These are phyloP conservation scores for Colletotrichum magnum DNA, from an alignment of 2,329 filamentous ascomycete genomes.

Conservation along the genomic window DNA sequence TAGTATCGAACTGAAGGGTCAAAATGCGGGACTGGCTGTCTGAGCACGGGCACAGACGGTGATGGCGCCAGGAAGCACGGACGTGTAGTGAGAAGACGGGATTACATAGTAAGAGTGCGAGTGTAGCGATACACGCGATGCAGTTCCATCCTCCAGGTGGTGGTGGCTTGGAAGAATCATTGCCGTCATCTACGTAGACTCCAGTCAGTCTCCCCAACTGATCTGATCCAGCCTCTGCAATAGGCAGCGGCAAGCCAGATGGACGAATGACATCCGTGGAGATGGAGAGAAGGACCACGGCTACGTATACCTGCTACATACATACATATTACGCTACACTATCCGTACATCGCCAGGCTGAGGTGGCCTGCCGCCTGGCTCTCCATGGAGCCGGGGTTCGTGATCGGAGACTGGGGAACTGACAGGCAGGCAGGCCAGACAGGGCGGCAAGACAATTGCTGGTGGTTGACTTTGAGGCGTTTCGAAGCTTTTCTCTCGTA, in stretches of 20 bases:
- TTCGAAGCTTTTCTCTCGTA: too few species aligned
- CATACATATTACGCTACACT: too few species aligned
- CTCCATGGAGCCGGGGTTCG: constrained; percentile 4
- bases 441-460: not conserved
- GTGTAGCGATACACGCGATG: not conserved
- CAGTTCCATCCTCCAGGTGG: not conserved
- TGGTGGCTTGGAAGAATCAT: constrained; percentile 24
- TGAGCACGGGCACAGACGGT: constrained; percentile 28
- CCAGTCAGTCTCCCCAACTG: constrained; percentile 8
- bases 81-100: constrained; percentile 6
- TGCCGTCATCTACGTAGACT: constrained; percentile 10
- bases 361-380: not conserved
- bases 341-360: not conserved
- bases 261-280: not conserved
- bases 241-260: not conserved
- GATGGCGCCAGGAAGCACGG: constrained; percentile 17
- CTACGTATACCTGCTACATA: not conserved
- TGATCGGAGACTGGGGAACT: constrained; percentile 16
- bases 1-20: not conserved
- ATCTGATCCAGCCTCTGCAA: not conserved
- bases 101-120: not conserved
- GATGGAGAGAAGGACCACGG: not conserved
- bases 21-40: constrained; percentile 15
- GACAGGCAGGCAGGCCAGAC: constrained; percentile 12
- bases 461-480: too few species aligned